Evolutionary conservation across 345 rosid genomes (phyloP).

Genomic region (Litchi chinensis): DNA sequence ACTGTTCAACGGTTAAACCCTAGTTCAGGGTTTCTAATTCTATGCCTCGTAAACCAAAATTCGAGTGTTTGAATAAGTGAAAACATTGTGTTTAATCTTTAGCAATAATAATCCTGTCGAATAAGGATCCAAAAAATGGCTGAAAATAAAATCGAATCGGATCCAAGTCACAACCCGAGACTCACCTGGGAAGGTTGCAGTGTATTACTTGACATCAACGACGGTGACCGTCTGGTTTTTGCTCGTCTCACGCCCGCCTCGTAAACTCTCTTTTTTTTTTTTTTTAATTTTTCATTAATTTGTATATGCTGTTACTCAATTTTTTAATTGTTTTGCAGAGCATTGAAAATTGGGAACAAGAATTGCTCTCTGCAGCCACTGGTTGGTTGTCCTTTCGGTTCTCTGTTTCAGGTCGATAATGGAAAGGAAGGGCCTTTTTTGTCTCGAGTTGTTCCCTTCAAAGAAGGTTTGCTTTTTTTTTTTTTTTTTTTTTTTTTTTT

Average conservation of each 20-base stretch:
- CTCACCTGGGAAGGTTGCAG: slow-evolving; percentile 89
- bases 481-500: neutral
- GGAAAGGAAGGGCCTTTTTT: slow-evolving; percentile 61
- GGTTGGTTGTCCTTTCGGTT: slow-evolving; percentile 86
- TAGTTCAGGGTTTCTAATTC: neutral
- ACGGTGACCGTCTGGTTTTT: slow-evolving; percentile 95
- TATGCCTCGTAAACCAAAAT: neutral
- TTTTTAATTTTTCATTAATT: neutral
- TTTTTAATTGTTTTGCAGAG: slow-evolving; percentile 34
- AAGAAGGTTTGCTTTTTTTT: slow-evolving; percentile 46
- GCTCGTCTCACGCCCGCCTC: slow-evolving; percentile 82
- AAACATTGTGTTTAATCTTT: neutral
- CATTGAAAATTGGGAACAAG: slow-evolving; percentile 71
- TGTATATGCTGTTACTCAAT: neutral
- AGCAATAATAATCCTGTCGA: neutral
- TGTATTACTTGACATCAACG: slow-evolving; percentile 89
- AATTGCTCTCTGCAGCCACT: slow-evolving; percentile 66
- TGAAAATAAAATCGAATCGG: slow-evolving; percentile 12
- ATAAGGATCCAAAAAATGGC: slow-evolving; percentile 21
- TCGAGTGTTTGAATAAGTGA: neutral
- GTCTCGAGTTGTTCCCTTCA: slow-evolving; percentile 49
- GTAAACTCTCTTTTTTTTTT: slow-evolving; percentile 40
- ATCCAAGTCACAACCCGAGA: slow-evolving; percentile 42
- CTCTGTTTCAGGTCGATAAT: slow-evolving; percentile 73
- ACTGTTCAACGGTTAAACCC: slow-evolving; percentile 17